These are phyloP conservation scores for Venturia pyrina DNA, from an alignment of 2,329 filamentous ascomycete species.

Conservation along the genomic window DNA sequence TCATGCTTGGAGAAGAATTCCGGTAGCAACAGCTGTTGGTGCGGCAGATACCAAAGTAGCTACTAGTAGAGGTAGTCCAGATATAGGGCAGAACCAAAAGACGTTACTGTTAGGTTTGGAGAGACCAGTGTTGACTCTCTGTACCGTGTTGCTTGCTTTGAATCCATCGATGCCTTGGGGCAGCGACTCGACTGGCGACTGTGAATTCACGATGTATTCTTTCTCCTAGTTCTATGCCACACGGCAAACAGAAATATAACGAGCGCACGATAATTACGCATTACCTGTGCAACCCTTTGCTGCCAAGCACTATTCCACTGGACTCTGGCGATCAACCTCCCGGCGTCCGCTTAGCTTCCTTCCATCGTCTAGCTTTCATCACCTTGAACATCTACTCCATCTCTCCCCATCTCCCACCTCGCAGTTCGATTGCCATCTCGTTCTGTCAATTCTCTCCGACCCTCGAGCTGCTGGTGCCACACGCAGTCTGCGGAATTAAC, in stretches of 20 bases:
- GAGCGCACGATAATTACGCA: background rate
- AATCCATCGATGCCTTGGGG: no score
- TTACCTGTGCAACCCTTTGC: background rate
- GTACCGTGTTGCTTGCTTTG: no score
- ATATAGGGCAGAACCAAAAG: background rate
- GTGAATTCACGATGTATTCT: no score
- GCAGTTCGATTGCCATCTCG: constrained; percentile 9
- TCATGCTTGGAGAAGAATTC: background rate
- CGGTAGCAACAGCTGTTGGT: background rate
- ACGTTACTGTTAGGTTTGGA: background rate
- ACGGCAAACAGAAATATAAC: background rate
- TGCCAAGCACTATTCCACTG: background rate
- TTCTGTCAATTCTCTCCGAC: background rate
- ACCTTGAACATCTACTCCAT: background rate
- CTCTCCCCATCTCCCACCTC: background rate
- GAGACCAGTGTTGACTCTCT: no score
- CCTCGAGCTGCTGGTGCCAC: background rate
- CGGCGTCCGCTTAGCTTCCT: background rate
- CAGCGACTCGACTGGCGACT: no score
- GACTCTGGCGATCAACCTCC: background rate
- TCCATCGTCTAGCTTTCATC: background rate
- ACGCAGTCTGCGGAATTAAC: background rate
- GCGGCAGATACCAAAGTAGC: background rate
- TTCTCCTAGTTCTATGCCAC: no score
- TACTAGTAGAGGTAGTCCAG: background rate